Percentiles rank a stretch among this genome's conserved stretches.
Evolutionary conservation across 768 basidiomycete genomes (phyloP).

Genomic region (Amanita subjunquillea): DNA sequence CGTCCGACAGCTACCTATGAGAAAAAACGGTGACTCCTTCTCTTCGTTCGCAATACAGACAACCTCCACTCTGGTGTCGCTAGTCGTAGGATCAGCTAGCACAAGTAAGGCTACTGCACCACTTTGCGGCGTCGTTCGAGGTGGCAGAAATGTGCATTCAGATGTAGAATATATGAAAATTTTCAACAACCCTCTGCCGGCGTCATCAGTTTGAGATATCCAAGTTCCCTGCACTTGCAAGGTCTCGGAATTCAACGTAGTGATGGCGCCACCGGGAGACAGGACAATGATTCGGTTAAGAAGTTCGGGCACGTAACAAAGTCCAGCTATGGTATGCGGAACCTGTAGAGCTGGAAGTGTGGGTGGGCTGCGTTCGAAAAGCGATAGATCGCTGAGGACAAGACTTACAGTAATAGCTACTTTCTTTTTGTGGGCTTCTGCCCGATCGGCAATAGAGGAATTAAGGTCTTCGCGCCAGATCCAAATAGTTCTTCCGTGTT

Average conservation of each 20-base stretch:
- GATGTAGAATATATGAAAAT: constrained; percentile 9
- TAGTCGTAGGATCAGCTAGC: constrained; percentile 2
- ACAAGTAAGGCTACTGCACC: constrained; percentile 16
- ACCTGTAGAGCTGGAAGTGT: constrained; percentile 1
- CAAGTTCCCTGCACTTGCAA: neutral
- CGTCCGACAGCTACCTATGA: constrained; percentile 13
- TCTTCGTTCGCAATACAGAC: constrained; percentile 1
- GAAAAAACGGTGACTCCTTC: neutral
- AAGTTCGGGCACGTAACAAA: neutral
- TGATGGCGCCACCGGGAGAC: constrained; percentile 21
- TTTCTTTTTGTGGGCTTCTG: constrained; percentile 25
- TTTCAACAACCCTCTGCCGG: constrained; percentile 11
- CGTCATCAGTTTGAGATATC: constrained; percentile 9
- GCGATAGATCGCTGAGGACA: constrained; percentile 23
- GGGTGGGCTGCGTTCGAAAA: constrained; percentile 1
- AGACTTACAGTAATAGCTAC: constrained; percentile 23
- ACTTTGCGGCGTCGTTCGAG: constrained; percentile 10
- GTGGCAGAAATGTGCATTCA: constrained; percentile 19
- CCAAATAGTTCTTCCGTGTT: constrained; percentile 44
- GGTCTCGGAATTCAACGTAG: constrained; percentile 19
- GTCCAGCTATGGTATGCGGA: constrained; percentile 3
- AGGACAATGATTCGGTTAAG: constrained; percentile 15
- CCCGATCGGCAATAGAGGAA: constrained; percentile 19
- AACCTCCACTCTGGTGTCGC: neutral
- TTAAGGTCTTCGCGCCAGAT: constrained; percentile 48